Percentiles rank a stretch among this genome's conserved stretches.
Evolutionary conservation across 192 early-diverging fungal species (phyloP).

Genomic region (Diversispora epigaea): DNA sequence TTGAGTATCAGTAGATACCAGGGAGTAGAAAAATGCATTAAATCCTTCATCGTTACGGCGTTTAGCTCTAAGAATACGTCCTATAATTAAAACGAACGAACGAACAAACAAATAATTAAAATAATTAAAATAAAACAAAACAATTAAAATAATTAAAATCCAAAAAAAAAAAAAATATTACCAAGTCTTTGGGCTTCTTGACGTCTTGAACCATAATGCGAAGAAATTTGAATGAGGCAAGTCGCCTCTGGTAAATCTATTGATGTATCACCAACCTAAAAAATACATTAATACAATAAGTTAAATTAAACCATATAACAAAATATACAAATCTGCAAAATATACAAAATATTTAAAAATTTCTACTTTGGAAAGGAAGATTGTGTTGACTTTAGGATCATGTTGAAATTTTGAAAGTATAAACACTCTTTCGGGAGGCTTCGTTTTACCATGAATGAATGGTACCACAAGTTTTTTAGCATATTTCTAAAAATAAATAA

Average conservation of each 20-base stretch:
- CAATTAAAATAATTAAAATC: neutral
- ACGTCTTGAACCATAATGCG: conserved; percentile 95
- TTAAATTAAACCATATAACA: too few species aligned
- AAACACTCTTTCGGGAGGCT: conserved; percentile 85
- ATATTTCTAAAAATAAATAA: conserved; percentile 52
- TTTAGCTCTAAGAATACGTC: conserved; percentile 93
- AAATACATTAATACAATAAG: neutral
- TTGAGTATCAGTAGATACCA: conserved; percentile 98
- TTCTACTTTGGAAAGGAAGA: conserved; percentile 70
- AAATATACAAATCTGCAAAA: too few species aligned
- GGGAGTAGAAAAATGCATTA: conserved; percentile 97
- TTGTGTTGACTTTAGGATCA: conserved; percentile 88
- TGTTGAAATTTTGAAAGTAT: conserved; percentile 93
- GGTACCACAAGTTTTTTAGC: conserved; percentile 78
- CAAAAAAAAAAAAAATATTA: neutral
- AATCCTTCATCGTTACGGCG: conserved; percentile 88
- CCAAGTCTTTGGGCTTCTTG: conserved; percentile 98
- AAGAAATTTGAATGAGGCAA: conserved; percentile 97
- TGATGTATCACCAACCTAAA: conserved; percentile 95
- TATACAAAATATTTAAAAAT: too few species aligned
- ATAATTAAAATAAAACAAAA: neutral
- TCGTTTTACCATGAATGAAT: conserved; percentile 89
- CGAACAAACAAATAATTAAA: too few species aligned
- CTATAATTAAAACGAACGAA: neutral
- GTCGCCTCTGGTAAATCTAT: conserved; percentile 98